These are phyloP conservation scores for Botrytis aclada DNA, from an alignment of 2,329 filamentous ascomycete species.

Conservation along the genomic window DNA sequence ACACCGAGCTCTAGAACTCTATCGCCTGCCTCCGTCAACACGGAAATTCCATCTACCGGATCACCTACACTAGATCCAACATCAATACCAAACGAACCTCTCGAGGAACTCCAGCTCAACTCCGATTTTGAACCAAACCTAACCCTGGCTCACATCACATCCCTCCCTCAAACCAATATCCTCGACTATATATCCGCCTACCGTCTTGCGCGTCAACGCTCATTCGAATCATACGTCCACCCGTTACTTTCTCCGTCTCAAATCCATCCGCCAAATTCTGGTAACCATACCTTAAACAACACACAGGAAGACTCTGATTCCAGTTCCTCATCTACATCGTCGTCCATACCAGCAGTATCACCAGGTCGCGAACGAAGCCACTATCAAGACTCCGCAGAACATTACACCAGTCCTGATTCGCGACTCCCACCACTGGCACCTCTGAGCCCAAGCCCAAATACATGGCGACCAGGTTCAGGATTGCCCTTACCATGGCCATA, in stretches of 20 bases:
- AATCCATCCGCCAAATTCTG: not conserved
- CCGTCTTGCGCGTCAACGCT: not conserved
- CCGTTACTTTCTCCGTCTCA: not conserved
- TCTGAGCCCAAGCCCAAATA: too few species aligned
- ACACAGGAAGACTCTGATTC: not conserved
- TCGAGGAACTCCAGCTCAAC: not conserved
- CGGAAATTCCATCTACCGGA: not conserved
- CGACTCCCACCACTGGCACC: not conserved
- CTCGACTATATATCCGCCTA: not conserved
- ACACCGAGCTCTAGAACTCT: not conserved
- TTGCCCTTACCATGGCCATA: not conserved
- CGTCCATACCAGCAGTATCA: not conserved
- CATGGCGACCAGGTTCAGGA: not conserved
- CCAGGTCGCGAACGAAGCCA: not conserved
- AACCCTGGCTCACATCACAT: not conserved
- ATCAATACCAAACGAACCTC: not conserved
- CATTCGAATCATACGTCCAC: not conserved
- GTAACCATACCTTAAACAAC: fast-evolving
- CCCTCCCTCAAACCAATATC: not conserved
- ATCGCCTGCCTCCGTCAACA: not conserved
- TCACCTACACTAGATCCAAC: not conserved
- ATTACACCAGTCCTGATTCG: not conserved
- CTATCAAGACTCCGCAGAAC: not conserved
- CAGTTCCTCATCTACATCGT: not conserved
- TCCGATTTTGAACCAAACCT: not conserved